Percentiles rank a stretch among this genome's conserved stretches.
Evolutionary conservation across 2,329 filamentous ascomycete species (phyloP).

Genomic region (Pezicula rhizophila): DNA sequence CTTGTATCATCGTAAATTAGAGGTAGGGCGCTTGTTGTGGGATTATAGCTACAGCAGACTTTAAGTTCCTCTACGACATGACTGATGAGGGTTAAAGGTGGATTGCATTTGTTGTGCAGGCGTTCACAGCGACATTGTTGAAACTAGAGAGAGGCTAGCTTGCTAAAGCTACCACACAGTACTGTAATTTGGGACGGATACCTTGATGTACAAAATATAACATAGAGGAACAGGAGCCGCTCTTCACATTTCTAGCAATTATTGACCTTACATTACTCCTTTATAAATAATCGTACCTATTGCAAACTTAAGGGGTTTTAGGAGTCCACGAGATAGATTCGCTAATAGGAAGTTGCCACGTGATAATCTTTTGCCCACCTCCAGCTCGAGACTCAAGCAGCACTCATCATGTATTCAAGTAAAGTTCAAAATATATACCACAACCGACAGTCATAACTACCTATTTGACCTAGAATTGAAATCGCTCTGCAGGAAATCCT

Average conservation of each 20-base stretch:
- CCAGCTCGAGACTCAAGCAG: no score
- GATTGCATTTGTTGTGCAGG: background rate
- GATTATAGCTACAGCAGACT: background rate
- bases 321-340: no score
- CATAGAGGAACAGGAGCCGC: background rate
- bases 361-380: no score
- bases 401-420: no score
- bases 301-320: no score
- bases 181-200: background rate
- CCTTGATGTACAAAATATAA: background rate
- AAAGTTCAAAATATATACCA: no score
- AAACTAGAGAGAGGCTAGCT: background rate
- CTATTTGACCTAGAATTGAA: no score
- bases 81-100: background rate
- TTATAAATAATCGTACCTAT: no score
- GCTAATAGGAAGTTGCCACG: no score
- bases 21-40: background rate
- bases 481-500: no score
- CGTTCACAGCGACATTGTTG: background rate
- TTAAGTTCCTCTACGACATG: background rate
- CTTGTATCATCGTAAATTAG: background rate
- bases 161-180: background rate
- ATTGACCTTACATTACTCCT: no score
- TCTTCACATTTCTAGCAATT: background rate
- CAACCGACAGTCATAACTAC: no score